Evolutionary conservation across 768 basidiomycete species (phyloP).

Genomic region (Boletus rex-veris): DNA sequence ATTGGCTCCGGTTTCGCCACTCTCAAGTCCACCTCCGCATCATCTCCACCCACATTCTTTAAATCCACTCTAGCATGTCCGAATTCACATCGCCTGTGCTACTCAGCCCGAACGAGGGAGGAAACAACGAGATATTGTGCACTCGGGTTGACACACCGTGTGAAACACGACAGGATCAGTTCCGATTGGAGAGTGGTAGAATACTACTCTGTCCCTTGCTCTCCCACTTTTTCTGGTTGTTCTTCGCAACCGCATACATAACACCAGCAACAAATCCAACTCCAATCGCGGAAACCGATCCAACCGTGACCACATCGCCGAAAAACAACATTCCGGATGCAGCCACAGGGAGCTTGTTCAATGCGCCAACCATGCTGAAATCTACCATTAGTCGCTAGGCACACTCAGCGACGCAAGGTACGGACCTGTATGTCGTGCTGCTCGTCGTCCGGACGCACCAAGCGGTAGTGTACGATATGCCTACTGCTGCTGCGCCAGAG

Average conservation of each 20-base stretch:
- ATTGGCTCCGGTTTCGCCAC: too few relatives aligned
- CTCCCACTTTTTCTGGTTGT: constrained; percentile 82
- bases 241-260: constrained; percentile 92
- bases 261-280: constrained; percentile 91
- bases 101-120: background rate
- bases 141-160: constrained; percentile 1
- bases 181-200: constrained; percentile 62
- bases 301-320: constrained; percentile 82
- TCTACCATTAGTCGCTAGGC: constrained; percentile 5
- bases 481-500: constrained; percentile 96
- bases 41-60: too few relatives aligned
- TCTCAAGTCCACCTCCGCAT: too few relatives aligned
- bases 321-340: constrained; percentile 99
- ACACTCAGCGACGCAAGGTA: background rate
- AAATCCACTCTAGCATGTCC: background rate
- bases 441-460: constrained; percentile 97
- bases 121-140: background rate
- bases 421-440: constrained; percentile 96
- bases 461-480: constrained; percentile 97
- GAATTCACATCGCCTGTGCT: background rate
- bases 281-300: constrained; percentile 83
- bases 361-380: constrained; percentile 87
- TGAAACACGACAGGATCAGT: constrained; percentile 25
- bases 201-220: constrained; percentile 53
- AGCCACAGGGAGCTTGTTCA: constrained; percentile 97